phyloP scores from a whole-genome alignment of 192 early-diverging fungal species.

The Pilaira anomala region DNA sequence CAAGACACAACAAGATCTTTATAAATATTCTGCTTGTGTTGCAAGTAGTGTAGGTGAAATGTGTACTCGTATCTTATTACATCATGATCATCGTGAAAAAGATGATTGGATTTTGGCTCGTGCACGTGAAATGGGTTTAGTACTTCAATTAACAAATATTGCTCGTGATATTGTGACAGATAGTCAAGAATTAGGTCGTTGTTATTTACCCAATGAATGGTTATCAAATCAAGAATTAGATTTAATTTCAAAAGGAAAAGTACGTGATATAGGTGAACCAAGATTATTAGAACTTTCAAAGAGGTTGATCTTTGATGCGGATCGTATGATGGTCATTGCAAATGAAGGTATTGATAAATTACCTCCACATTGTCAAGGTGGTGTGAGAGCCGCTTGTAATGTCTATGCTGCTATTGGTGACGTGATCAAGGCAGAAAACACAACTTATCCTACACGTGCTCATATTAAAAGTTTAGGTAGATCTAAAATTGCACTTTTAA shows the following conservation, averaged over 20 bases:
- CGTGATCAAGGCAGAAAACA: conserved; percentile 21
- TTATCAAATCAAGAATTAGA: conserved; percentile 13
- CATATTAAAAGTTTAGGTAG: conserved; percentile 18
- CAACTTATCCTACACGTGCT: conserved; percentile 38
- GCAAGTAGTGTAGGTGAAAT: conserved; percentile 42
- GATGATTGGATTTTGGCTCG: conserved; percentile 22
- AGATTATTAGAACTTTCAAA: conserved; percentile 20
- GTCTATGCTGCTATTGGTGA: conserved; percentile 47
- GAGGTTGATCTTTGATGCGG: conserved; percentile 26
- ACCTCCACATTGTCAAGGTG: conserved; percentile 30
- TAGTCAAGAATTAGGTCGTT: conserved; percentile 34
- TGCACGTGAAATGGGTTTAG: conserved; percentile 39
- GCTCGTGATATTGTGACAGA: conserved; percentile 52
- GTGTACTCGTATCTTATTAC: conserved; percentile 34
- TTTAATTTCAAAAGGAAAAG: conserved; percentile 14
- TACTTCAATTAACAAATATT: conserved; percentile 50
- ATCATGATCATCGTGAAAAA: conserved; percentile 4
- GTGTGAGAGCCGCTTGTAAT: conserved; percentile 42
- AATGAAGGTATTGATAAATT: conserved; percentile 32
- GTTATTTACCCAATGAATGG: conserved; percentile 43
- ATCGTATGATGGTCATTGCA: conserved; percentile 15
- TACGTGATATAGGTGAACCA: conserved; percentile 17
- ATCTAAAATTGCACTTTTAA: conserved; percentile 3
- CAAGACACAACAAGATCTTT: conserved; percentile 23
- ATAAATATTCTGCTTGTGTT: conserved; percentile 31